Base-by-base conservation (phyloP, 192 early-diverging fungal genomes). In the Linnemannia elongata region DNA sequence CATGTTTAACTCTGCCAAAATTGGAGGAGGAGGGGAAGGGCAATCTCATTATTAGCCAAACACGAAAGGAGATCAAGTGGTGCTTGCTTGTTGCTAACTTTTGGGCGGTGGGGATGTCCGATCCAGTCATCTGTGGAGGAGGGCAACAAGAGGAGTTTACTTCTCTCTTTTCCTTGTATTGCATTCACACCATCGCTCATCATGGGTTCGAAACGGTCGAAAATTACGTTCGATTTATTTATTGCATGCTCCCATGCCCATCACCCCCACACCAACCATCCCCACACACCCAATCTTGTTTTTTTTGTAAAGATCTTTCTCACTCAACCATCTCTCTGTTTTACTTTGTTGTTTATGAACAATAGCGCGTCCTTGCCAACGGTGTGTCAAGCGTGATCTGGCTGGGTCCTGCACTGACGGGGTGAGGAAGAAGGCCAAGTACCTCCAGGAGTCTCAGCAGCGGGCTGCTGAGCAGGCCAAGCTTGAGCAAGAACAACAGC, bases 361-460 rank as follows among this genome's bases (percentile, higher is more conserved):
- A 39, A 41, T 75, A 93, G 92, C 90, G 35, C 94, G 98, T 42
- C 98, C 98, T 45, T 99, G 98, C 78, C 91, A 91, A 42, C 94
- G 97, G 0, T 99, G 97, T 81, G 91, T 96, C 22, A 98, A 97
- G 89, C 89, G 94, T 70, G 96, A 95, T 54, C 87, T 97, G 33
- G 93, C 89, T 10, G 90, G 75, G 45, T 93, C 94, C 27, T 98
- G 97, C 78, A 91, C 94, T 2, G 97, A 98, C 78, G 96, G 97
- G 20, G 88, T 91, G n/a, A 92, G 97, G 70, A 99, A 97, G 78
- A 96, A 94, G 88, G 97, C 97, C 47, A 99, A 99, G 90, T 98
- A 99, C 77, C 89, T 97, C 69, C 91, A 94, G 74, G 79, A 86
- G 20, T 75, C 83, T 74, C 83, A 86, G 83, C 83, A 86, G 83